Evolutionary conservation across 176 grass and related monocot genomes (phyloP).

Genomic region (Ensete glaucum): DNA sequence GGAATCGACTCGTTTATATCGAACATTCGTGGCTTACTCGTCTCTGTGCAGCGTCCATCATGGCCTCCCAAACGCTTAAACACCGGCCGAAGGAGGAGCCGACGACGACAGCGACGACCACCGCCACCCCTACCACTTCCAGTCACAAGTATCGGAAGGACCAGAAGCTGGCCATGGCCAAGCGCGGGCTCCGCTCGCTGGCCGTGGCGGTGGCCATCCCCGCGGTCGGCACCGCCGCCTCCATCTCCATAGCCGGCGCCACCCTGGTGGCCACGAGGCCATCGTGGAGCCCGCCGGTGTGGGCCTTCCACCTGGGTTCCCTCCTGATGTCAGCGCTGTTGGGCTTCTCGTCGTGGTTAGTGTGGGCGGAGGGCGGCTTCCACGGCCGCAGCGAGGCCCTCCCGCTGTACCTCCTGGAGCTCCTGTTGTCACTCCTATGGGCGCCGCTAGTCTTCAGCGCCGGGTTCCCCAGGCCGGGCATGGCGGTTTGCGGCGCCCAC

Average conservation of each 20-base stretch:
- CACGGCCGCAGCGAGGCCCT: constrained; percentile 38
- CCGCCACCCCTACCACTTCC: neutral
- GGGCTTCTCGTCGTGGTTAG: constrained; percentile 69
- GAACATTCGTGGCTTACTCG: neutral
- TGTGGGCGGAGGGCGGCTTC: constrained; percentile 75
- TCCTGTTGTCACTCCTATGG: constrained; percentile 30
- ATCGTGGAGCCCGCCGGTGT: neutral
- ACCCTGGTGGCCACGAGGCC: neutral
- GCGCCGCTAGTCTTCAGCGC: constrained; percentile 36
- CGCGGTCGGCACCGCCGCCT: neutral
- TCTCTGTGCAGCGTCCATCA: neutral
- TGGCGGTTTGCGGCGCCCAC: constrained; percentile 33
- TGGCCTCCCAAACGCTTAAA: constrained; percentile 36
- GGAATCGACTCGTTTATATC: constrained; percentile 19
- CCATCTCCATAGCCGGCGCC: constrained; percentile 11
- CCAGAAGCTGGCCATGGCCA: constrained; percentile 15
- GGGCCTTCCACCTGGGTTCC: constrained; percentile 39
- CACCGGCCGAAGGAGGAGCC: constrained; percentile 19
- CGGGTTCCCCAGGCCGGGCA: constrained; percentile 7
- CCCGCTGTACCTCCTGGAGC: constrained; percentile 37
- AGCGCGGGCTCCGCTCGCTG: constrained; percentile 43
- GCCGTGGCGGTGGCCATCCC: constrained; percentile 32
- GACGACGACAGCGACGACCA: neutral
- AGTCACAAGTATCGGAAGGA: constrained; percentile 11
- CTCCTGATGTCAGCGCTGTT: constrained; percentile 42